Conservation (phyloP, 1,284 basidiomycete species). For the Melampsora americana region DNA sequence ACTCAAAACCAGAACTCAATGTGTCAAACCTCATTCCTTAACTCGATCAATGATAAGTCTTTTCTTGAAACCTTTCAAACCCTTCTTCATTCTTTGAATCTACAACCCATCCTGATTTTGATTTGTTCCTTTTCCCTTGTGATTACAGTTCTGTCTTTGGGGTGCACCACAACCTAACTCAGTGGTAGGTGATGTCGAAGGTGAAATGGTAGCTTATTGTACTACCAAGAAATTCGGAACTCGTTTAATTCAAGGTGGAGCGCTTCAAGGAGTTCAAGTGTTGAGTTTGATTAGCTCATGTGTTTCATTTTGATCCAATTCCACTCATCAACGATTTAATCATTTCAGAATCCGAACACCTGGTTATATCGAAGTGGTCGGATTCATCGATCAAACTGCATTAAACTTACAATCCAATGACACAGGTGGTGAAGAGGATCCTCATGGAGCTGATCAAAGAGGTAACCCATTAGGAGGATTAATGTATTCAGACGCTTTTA, state of each 20-base stretch:
- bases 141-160: constrained; percentile 42
- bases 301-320: background rate
- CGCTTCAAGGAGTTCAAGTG: constrained; percentile 64
- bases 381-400: constrained; percentile 63
- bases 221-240: constrained; percentile 63
- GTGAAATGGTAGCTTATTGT: constrained; percentile 49
- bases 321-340: background rate
- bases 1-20: constrained; percentile 63
- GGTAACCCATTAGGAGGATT: constrained; percentile 37
- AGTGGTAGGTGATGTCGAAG: constrained; percentile 48
- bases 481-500: constrained; percentile 41
- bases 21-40: constrained; percentile 62
- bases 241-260: constrained; percentile 64
- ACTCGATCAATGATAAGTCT: constrained; percentile 48
- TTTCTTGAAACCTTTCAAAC: constrained; percentile 41
- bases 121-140: constrained; percentile 19
- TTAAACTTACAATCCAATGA: constrained; percentile 63
- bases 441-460: constrained; percentile 39
- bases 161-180: constrained; percentile 45
- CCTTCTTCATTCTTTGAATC: background rate
- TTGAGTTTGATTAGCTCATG: background rate
- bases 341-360: constrained; percentile 59
- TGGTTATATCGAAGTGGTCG: constrained; percentile 66
- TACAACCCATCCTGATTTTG: constrained; percentile 18
- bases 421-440: constrained; percentile 60